phyloP scores from a whole-genome alignment of 441 rosid genomes.

The Isatis lusitanica region DNA sequence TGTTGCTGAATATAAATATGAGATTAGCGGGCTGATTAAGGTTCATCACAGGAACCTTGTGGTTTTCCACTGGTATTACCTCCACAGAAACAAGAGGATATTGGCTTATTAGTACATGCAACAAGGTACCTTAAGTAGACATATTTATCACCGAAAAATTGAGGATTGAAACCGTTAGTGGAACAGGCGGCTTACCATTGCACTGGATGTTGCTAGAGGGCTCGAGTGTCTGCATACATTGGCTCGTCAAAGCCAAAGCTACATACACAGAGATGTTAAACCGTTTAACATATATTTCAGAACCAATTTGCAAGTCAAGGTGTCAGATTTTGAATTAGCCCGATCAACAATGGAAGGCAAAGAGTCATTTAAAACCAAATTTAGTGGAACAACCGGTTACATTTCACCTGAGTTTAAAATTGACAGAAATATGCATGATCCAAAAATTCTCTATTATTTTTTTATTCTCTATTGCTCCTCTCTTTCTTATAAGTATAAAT shows the following conservation, averaged over 20 bases:
- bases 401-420: not conserved
- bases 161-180: not conserved
- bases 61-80: slow-evolving; percentile 48
- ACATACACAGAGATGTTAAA: not conserved
- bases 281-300: not conserved
- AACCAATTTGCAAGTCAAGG: not conserved
- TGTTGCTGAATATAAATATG: slow-evolving; percentile 45
- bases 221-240: not conserved
- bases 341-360: not conserved
- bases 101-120: slow-evolving; percentile 59
- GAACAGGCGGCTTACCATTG: not conserved
- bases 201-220: not conserved
- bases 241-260: not conserved
- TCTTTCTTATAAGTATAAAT: too few relatives aligned
- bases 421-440: too few relatives aligned
- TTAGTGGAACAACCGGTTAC: not conserved
- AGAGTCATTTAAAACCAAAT: not conserved
- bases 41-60: slow-evolving; percentile 60
- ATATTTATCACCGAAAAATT: slow-evolving; percentile 42
- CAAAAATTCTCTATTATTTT: too few relatives aligned
- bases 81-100: slow-evolving; percentile 52
- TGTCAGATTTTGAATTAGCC: not conserved
- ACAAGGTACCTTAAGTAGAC: slow-evolving; percentile 47
- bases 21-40: slow-evolving; percentile 50
- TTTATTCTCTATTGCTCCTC: too few relatives aligned